Conservation (phyloP, 2,329 filamentous ascomycete species). For the Rutstroemia sp. region DNA sequence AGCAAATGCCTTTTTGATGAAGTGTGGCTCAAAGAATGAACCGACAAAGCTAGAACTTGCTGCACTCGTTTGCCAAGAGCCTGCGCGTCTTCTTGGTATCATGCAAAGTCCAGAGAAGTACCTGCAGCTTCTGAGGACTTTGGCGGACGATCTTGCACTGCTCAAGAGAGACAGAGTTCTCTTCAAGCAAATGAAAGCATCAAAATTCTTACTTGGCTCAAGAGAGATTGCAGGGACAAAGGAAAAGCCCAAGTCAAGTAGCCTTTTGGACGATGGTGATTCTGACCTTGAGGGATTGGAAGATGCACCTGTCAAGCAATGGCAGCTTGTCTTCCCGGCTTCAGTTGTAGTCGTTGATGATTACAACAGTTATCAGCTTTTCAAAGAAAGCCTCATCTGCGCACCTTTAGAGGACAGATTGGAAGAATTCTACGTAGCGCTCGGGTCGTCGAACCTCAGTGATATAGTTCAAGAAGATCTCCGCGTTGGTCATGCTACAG, state of each 20-base stretch:
- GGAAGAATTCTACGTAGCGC: slow-evolving; percentile 74
- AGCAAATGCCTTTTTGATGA: slow-evolving; percentile 81
- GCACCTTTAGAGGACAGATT: slow-evolving; percentile 84
- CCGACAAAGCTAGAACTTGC: slow-evolving; percentile 84
- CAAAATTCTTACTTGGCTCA: slow-evolving; percentile 76
- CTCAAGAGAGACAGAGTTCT: slow-evolving; percentile 75
- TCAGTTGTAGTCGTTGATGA: slow-evolving; percentile 79
- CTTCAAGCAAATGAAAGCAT: slow-evolving; percentile 65
- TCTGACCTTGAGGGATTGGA: slow-evolving; percentile 37
- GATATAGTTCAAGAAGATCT: slow-evolving; percentile 72
- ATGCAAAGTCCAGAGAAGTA: slow-evolving; percentile 83
- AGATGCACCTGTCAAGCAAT: slow-evolving; percentile 39
- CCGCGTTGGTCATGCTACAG: slow-evolving; percentile 49
- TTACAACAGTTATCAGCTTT: slow-evolving; percentile 80
- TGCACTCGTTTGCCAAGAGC: slow-evolving; percentile 73
- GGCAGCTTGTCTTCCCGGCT: slow-evolving; percentile 63
- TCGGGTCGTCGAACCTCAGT: slow-evolving; percentile 73
- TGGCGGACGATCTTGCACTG: slow-evolving; percentile 63
- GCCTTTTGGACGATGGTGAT: slow-evolving; percentile 32
- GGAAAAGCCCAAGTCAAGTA: slow-evolving; percentile 15
- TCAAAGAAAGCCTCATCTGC: slow-evolving; percentile 76
- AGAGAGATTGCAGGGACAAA: slow-evolving; percentile 50
- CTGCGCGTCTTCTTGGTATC: slow-evolving; percentile 70
- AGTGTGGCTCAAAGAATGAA: slow-evolving; percentile 84
- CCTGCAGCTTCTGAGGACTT: slow-evolving; percentile 68